Percentiles rank a stretch among this genome's conserved stretches.
Conservation (phyloP, 78 protist genomes). For the Dictyostelium citrinum region DNA sequence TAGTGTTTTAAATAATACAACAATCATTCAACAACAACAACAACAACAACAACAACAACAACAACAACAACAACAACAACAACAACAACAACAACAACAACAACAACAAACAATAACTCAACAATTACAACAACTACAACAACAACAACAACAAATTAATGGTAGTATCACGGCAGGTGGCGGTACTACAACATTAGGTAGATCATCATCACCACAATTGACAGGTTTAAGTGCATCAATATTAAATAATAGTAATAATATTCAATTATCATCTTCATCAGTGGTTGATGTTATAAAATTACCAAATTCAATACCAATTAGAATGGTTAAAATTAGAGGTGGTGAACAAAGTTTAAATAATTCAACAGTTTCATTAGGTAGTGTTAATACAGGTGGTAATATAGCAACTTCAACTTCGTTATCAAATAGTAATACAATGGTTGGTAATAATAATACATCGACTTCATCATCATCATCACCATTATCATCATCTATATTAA, state of each 20-base stretch:
- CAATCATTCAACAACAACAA: neutral
- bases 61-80: neutral
- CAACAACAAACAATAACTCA: neutral
- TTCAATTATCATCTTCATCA: neutral
- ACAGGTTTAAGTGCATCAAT: neutral
- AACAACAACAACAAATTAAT: neutral
- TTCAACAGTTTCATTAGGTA: neutral
- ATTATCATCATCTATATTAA: neutral
- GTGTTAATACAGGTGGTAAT: neutral
- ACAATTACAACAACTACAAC: neutral
- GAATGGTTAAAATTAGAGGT: slow-evolving; percentile 1
- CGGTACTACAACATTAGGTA: neutral
- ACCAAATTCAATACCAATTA: neutral
- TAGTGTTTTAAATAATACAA: neutral
- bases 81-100: neutral
- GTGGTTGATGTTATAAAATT: slow-evolving; percentile 11
- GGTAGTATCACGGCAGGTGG: neutral
- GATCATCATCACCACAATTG: neutral
- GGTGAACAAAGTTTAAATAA: neutral
- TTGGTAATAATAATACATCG: neutral
- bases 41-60: neutral
- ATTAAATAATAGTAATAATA: neutral
- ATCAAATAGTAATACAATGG: neutral
- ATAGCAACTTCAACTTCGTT: neutral
- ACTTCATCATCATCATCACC: neutral